Evolutionary conservation across 139 green algal genomes (phyloP).

Genomic region (Zygnema circumcarinatum): DNA sequence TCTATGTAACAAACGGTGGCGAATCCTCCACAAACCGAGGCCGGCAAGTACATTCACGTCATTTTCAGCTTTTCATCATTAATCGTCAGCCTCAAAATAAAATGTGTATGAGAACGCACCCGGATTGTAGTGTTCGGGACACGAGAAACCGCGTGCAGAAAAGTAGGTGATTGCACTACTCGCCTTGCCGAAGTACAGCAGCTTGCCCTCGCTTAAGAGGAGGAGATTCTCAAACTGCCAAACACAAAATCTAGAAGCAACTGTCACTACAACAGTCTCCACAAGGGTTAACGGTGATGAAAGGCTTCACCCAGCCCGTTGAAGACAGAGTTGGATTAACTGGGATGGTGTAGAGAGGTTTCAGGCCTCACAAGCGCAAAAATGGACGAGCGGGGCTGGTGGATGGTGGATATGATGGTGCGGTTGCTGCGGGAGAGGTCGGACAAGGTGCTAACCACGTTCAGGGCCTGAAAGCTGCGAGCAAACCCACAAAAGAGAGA

Average conservation of each 20-base stretch:
- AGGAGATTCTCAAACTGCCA: slow-evolving; percentile 49
- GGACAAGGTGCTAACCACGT: slow-evolving; percentile 58
- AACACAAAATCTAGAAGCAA: no score
- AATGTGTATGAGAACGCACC: slow-evolving; percentile 7
- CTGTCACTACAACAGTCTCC: no score
- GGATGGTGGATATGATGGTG: slow-evolving; percentile 61
- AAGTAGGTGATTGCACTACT: slow-evolving; percentile 29
- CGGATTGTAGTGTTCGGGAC: slow-evolving; percentile 49
- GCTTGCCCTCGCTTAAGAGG: slow-evolving; percentile 33
- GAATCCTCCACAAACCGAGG: no score
- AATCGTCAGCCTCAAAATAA: no score
- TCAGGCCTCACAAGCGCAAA: slow-evolving; percentile 51
- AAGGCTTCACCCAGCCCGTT: no score
- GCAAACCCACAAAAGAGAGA: slow-evolving; percentile 13
- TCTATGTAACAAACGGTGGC: no score
- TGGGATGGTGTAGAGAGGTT: no score
- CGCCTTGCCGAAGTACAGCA: slow-evolving; percentile 45
- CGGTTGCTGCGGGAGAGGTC: slow-evolving; percentile 30
- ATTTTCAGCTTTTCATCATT: no score
- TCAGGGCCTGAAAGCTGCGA: slow-evolving; percentile 62
- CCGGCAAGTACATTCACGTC: no score
- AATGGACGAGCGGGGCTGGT: slow-evolving; percentile 58
- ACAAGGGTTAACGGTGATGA: no score
- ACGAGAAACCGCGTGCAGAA: slow-evolving; percentile 17
- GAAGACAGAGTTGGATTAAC: no score